Conservation (phyloP, 2,329 filamentous ascomycete species). For the Nothopassalora personata region DNA sequence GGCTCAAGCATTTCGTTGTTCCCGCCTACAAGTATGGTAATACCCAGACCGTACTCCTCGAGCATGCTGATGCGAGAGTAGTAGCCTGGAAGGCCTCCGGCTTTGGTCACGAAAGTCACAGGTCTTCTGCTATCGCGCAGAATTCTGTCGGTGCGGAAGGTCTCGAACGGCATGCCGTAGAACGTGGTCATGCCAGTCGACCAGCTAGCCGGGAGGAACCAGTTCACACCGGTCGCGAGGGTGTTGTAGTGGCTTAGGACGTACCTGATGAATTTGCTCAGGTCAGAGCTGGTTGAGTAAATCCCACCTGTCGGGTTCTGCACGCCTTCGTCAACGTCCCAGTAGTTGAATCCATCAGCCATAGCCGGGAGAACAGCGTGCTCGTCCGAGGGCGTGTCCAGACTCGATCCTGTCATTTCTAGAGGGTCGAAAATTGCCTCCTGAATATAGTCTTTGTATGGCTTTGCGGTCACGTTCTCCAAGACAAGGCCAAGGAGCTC, state of each 20-base stretch:
- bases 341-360: constrained; percentile 30
- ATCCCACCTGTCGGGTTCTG: constrained; percentile 43
- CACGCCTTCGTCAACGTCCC: constrained; percentile 40
- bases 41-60: constrained; percentile 41
- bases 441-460: constrained; percentile 37
- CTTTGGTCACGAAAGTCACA: constrained; percentile 44
- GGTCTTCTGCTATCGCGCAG: constrained; percentile 34
- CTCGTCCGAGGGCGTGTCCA: constrained; percentile 32
- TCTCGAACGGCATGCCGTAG: constrained; percentile 48
- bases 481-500: constrained; percentile 39
- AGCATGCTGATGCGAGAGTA: constrained; percentile 36
- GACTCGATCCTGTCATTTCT: constrained; percentile 31
- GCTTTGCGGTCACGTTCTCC: constrained; percentile 34
- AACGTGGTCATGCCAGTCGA: constrained; percentile 35
- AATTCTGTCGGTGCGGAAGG: constrained; percentile 39
- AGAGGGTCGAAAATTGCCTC: constrained; percentile 38
- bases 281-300: constrained; percentile 38
- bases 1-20: constrained; percentile 20
- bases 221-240: constrained; percentile 40
- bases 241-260: constrained; percentile 39
- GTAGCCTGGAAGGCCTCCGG: constrained; percentile 41
- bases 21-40: constrained; percentile 39
- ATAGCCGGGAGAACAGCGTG: constrained; percentile 36
- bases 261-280: constrained; percentile 42
- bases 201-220: constrained; percentile 39